Base-by-base conservation (phyloP, 345 rosid genomes). In the Acer saccharum region DNA sequence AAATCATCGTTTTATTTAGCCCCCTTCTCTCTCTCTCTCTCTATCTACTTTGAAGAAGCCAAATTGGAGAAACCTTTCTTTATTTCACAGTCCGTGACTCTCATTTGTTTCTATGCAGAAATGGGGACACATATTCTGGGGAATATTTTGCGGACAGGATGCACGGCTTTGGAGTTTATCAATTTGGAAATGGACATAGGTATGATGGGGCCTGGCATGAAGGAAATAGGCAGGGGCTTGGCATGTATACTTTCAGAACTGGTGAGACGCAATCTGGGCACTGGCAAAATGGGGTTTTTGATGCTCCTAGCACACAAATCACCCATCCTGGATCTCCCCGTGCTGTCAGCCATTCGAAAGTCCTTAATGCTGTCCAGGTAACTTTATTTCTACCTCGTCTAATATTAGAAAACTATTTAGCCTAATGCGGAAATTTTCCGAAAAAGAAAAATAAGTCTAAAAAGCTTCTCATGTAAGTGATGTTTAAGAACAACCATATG, bases 201-300 rank as follows among this genome's bases (percentile, higher is more conserved):
- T 93, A 91, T 65, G 95, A 93, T 79, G 95, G 95, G 78, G 94
- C 97, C 27, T 93, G 97, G 95, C 97, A 93, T 78, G 97, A 93
- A 79, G 95, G 97, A 64, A 91, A 87, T 83, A 91, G 94, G 88
- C 94, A 93, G 84, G 97, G 98, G 48, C 87, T 89, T 58, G 98
- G 98, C 71, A 84, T 88, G 87, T 93, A 93, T 82, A 88, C 90
- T 58, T 93, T 91, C 80, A 86, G 90, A 70, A 91, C 82, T 66
- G 95, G 98, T n/a, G 94, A 93, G 77, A 88, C 87, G 76, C 93
- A 90, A 75, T 86, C 85, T 68, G 98, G 98, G 58, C 94, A 91
- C 46, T 93, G 97, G 98, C 84, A 90, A 79, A 86, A 90, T 60
- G 95, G 89, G 60, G 66, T 81, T 78, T 85, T 89, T 43, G 80